Evolutionary conservation across 2,329 filamentous ascomycete genomes (phyloP), one percentile per base, ranked within the genome.

Genomic region (Trichoderma sp.): DNA sequence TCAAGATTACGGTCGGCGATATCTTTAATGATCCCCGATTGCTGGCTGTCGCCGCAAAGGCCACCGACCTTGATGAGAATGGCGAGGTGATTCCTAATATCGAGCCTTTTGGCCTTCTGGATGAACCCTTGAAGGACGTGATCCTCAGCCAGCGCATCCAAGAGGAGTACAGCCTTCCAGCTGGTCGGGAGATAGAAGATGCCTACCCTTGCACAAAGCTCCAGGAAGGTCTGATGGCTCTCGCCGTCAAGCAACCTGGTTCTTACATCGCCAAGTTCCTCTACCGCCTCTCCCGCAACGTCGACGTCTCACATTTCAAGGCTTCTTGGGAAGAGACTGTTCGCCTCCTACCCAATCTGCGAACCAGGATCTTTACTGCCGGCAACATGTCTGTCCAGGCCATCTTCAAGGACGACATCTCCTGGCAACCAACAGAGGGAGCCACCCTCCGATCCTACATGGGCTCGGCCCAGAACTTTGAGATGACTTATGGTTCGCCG

Each of bases 151-250:
- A 61, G 30, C 30, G 2, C 12, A 52, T 44, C 10, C 45, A 56
- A 47, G 15, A 30, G 5, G 43, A 63, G n/a, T 66, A 47, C 28
- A 19, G 6, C 3, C 56, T 67, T 21, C 41, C 50, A 17, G 12
- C 12, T 12, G 48, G 57, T 3, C 19, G 39, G 14, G 60, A 54
- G 14, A 68, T 75, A 17, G 67, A 75, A 34, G 74, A 80, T 64
- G 68, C 75, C 1, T 78, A 76, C 48, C 78, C 77, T 5, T 76
- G 75, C 67, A 76, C 76, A 6, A 70, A 74, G 7, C 69, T 79
- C 1, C 78, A 80, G 48, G 76, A 78, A 66, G 77, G 76, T 9
- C 72, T 80, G 1, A 71, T 80, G 55, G 71, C 69, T 9, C 67
- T 72, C 21, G 66, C 68, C 17, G 66, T 69, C 5, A 72, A 71